Evolutionary conservation across 176 grass and related monocot genomes (phyloP), one percentile per base, ranked within the genome.

Genomic region (Triticum monococcum): DNA sequence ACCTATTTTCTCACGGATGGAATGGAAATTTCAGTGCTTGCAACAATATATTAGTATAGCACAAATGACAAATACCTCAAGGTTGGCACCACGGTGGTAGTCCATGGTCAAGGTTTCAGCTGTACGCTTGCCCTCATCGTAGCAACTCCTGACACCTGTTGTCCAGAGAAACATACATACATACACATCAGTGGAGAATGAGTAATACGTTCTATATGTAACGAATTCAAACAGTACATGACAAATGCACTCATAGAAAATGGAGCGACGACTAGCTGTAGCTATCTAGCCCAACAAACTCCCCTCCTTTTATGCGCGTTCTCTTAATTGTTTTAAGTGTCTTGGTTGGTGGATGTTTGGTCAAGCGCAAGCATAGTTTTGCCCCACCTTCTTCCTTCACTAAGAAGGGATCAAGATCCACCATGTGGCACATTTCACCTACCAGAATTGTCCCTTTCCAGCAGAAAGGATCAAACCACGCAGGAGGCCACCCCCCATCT

Each of bases 61-160:
- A 79, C 26, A 22, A 26, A 69, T 48, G 3, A 8, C 14, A 35
- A 45, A 70, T 68, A 95, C 95, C 95, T 97, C 92, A 16, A 97
- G 86, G 81, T 95, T 90, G 24, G 92, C 95, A 80, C 92, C 92
- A 61, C 92, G 95, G 91, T 97, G 92, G 79, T 97, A 97, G 64
- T 97, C 95, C 95, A 97, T 97, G 72, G 95, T 97, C 88, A 95
- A 84, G 18, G 95, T 97, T 88, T 97, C 95, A 43, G 95, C 92
- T 7, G 95, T 92, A 31, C 94, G 92, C 81, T 97, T 97, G 50
- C 92, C 95, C 89, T 97, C 95, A 1, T 94, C 95, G 14, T 97
- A 97, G 75, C 95, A 97, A n/a, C 95, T 94, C 86, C 95, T 80
- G 26, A 97, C 95, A 86, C 94, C 94, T 97, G 80, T 74, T 59